A percentile compares a stretch with the other conserved stretches of the same genome.
Evolutionary conservation across 306 rosid species (phyloP).

Genomic region (Potentilla sterilis): DNA sequence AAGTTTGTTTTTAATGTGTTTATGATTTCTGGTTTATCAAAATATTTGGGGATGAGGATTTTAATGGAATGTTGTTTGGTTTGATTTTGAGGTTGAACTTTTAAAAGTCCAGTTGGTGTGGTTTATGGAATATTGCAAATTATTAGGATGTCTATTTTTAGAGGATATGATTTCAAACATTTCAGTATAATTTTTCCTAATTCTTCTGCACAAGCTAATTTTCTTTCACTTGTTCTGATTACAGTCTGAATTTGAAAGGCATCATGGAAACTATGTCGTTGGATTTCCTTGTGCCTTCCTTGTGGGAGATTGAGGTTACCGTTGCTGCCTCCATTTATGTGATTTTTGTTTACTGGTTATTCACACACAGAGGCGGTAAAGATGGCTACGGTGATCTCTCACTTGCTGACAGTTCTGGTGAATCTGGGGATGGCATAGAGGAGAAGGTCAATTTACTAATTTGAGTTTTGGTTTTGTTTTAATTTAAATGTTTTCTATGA

Average conservation of each 20-base stretch:
- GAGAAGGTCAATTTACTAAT: constrained; percentile 52
- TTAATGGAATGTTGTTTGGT: neutral
- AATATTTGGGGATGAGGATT: neutral
- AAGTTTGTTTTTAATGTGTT: neutral
- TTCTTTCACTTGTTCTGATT: neutral
- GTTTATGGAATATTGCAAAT: neutral
- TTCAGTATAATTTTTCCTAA: constrained; percentile 15
- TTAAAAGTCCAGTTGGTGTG: neutral
- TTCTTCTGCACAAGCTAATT: neutral
- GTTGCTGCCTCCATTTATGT: constrained; percentile 68
- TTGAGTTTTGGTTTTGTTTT: neutral
- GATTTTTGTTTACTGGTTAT: constrained; percentile 60
- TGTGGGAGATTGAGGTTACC: constrained; percentile 83
- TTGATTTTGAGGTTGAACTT: neutral
- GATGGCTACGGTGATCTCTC: constrained; percentile 43
- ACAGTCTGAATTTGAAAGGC: constrained; percentile 7
- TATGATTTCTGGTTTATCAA: neutral
- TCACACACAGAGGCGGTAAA: constrained; percentile 40
- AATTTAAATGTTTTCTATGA: neutral
- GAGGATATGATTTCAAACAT: neutral
- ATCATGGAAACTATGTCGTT: constrained; percentile 50
- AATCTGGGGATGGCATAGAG: constrained; percentile 25
- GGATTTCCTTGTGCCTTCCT: constrained; percentile 65
- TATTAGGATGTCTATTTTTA: neutral
- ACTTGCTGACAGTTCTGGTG: constrained; percentile 38